Conservation (phyloP, 1,284 basidiomycete genomes). For the Athelia psychrophila region DNA sequence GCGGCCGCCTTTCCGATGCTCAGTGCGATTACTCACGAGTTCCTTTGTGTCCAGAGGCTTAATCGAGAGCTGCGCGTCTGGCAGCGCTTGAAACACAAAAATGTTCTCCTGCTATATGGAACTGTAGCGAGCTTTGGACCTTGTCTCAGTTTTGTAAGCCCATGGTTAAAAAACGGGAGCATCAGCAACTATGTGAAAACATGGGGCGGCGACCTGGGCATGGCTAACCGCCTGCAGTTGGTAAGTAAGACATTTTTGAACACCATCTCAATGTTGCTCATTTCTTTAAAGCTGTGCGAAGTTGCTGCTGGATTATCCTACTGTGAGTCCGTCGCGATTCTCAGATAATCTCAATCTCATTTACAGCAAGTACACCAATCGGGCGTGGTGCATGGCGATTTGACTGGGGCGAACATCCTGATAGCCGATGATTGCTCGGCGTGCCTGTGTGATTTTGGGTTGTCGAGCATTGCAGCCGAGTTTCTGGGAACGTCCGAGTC, state of each 20-base stretch:
- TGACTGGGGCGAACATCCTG: conserved; percentile 39
- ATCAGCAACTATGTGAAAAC: conserved; percentile 40
- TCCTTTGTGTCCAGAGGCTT: conserved; percentile 25
- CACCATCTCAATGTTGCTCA: not conserved
- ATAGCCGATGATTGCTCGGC: conserved; percentile 33
- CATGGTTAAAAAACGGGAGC: conserved; percentile 46
- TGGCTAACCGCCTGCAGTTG: conserved; percentile 31
- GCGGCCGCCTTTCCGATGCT: too few species aligned
- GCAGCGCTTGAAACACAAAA: conserved; percentile 35
- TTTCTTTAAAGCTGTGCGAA: conserved; percentile 27
- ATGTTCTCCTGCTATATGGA: conserved; percentile 39
- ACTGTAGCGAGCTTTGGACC: conserved; percentile 36
- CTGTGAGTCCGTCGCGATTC: conserved; percentile 14
- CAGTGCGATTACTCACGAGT: too few species aligned
- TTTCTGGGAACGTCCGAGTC: conserved; percentile 24
- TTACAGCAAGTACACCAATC: conserved; percentile 29
- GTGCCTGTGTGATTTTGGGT: conserved; percentile 37
- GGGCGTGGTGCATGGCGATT: conserved; percentile 38
- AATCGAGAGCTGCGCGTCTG: conserved; percentile 38
- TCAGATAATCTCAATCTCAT: not conserved
- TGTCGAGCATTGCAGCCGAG: conserved; percentile 33
- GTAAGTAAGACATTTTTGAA: conserved; percentile 19
- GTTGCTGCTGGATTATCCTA: conserved; percentile 35
- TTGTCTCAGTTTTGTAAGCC: conserved; percentile 42
- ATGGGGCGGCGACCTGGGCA: conserved; percentile 31